These are phyloP conservation scores for Didymella arachidicola DNA, from an alignment of 2,329 filamentous ascomycete species.

Conservation along the genomic window DNA sequence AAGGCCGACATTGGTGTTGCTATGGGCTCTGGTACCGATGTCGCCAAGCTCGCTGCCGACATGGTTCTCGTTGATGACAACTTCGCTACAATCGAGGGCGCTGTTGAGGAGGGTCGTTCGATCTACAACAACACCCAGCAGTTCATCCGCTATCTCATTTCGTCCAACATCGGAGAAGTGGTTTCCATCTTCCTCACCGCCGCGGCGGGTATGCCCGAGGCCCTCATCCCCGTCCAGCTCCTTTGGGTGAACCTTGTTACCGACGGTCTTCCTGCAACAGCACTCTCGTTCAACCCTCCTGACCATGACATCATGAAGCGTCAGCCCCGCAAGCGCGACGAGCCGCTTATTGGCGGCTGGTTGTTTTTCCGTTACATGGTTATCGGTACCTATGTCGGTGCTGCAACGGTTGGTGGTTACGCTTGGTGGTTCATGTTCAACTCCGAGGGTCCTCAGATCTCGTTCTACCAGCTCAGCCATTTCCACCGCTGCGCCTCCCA, in stretches of 20 bases:
- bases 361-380: constrained; percentile 97
- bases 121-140: constrained; percentile 99
- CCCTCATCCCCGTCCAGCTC: constrained; percentile 93
- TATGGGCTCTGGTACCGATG: constrained; percentile 97
- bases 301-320: constrained; percentile 98
- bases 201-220: constrained; percentile 95
- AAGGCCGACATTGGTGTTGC: constrained; percentile 99
- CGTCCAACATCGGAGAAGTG: constrained; percentile 98
- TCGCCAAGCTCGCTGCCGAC: constrained; percentile 93
- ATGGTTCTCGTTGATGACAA: constrained; percentile 99
- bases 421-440: constrained; percentile 99
- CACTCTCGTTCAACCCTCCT: constrained; percentile 96
- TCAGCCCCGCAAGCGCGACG: constrained; percentile 88
- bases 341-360: constrained; percentile 92
- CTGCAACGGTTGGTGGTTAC: constrained; percentile 94
- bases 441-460: constrained; percentile 85
- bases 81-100: constrained; percentile 95
- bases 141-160: constrained; percentile 98
- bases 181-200: constrained; percentile 99
- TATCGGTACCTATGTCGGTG: constrained; percentile 92
- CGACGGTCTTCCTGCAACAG: constrained; percentile 94
- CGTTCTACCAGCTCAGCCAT: constrained; percentile 84
- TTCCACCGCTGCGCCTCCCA: constrained; percentile 91
- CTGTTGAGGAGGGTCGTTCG: constrained; percentile 94
- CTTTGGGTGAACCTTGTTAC: constrained; percentile 99